Evolutionary conservation across 768 basidiomycete genomes (phyloP), one percentile per base, ranked within the genome.

Genomic region (Russula earlei): DNA sequence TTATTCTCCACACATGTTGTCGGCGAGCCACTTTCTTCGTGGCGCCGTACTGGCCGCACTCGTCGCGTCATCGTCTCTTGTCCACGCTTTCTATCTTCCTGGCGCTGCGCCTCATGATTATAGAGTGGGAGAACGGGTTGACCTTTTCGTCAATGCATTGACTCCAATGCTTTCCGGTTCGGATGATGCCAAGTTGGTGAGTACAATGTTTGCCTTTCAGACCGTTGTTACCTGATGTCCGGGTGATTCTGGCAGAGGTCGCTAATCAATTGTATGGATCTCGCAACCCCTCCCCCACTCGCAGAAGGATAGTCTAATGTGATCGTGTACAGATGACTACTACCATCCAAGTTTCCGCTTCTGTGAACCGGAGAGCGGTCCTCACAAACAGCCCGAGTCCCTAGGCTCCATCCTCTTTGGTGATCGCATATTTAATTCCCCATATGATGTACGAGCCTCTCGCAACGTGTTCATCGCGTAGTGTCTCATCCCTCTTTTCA

Each of bases 391-490:
- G 66, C 86, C 91, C 3, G 93, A 94, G 69, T 86, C 84, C 1
- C 73, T 97, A 25, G 95, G 95, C 6, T 90, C 90, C 17, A 93
- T 97, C 64, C 73, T 98, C n/a, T 96, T 96, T 62, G 95, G 95
- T 15, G 95, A 97, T 74, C 78, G 95, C 60, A 91, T 98, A 63
- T 90, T 92, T 69, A 83, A 85, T 65, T 91, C 91, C 3, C 88
- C 85, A 2, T 97, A 91, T 66, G 80, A 93, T 62, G 88, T 91
- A 59, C 52, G 72, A 42, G 20, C 20, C 37, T 19, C 17, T n/a
- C 57, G 22, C 24, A 27, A 15, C 40, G 20, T 8, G 20, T 31
- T 41, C 10, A 10, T 31, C 29, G 33, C 19, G 63, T 50, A 45
- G 34, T 49, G 20, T 29, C 65, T 49, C 44, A 52, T 25, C 46